Base-by-base conservation (phyloP, 768 basidiomycete genomes). In the Russula emetica region DNA sequence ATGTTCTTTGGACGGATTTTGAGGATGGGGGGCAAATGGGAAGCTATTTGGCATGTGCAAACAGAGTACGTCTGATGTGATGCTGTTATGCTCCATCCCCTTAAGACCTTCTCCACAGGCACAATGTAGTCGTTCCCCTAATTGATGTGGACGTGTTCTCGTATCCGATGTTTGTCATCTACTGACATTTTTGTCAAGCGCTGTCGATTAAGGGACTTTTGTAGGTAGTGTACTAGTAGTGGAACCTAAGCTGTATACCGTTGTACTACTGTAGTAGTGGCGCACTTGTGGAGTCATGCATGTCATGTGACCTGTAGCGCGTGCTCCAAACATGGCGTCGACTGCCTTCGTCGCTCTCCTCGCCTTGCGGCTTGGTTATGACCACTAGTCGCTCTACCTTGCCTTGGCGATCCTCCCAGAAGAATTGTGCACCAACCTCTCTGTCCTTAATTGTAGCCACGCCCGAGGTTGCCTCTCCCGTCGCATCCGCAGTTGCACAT, bases 361-460 rank as follows among this genome's bases (percentile, higher is more conserved):
- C 38, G 2, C 14, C 47, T 49, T 20, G 11, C 26, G 26, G 7
- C 44, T 28, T 44, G 18, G 28, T 22, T 47, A 67, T 67, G 66
- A 58, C 66, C 44, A 55, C 64, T 45, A 54, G 52, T 34, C 58
- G 52, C 8, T 65, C 67, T 10, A 45, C 53, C 22, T 26, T 57
- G 14, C 51, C 59, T 50, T 67, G 65, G 65, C 60, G 61, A 55
- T 14, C 57, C 6, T 45, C 55, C 8, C 57, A 52, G 32, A 66
- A 63, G 50, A 63, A 58, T n/a, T 50, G 51, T n/a, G 67, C 67
- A 20, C 66, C 67, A 1, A 50, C 62, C 11, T 68, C 67, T 38
- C 53, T 68, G 1, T 68, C 67, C 11, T 58, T 68, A 24, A 16
- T 68, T 6, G 24, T 68, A 16, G 67, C 67, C 16, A 49, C 30